phyloP scores from a whole-genome alignment of 2,329 filamentous ascomycete species.

The Dactylellina cionopaga region DNA sequence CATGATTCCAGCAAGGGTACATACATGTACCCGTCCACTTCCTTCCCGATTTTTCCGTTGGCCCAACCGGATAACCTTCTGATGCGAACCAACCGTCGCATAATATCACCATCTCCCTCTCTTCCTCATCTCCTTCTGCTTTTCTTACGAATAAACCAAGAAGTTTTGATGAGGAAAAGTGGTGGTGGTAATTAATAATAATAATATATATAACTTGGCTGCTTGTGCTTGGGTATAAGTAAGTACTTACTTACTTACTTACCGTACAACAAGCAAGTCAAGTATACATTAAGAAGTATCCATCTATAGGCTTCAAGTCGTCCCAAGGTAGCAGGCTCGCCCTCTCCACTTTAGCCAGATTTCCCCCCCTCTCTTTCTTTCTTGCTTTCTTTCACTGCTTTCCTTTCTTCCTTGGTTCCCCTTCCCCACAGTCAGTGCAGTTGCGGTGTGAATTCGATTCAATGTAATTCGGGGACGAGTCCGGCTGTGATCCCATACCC shows the following conservation, averaged over 20 bases:
- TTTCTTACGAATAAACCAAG: no score
- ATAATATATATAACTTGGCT: no score
- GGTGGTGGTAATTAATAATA: no score
- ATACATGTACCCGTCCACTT: slow-evolving; percentile 6
- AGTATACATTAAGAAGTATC: no score
- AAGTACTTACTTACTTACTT: no score
- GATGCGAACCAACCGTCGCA: background rate
- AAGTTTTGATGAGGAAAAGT: no score
- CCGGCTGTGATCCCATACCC: slow-evolving; percentile 37
- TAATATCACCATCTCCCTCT: background rate
- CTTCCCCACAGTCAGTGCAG: slow-evolving; percentile 13
- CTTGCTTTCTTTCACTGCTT: background rate
- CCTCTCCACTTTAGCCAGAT: slow-evolving; percentile 4
- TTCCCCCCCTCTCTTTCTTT: background rate
- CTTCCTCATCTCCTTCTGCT: background rate
- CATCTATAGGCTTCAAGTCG: background rate
- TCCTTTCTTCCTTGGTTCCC: background rate
- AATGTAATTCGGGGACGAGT: slow-evolving; percentile 36
- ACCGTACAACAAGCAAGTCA: no score
- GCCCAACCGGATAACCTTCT: slow-evolving; percentile 28
- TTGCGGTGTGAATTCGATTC: no score
- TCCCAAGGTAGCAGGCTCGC: background rate
- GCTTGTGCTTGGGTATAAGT: no score
- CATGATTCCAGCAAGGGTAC: slow-evolving; percentile 15
- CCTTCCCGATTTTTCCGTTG: slow-evolving; percentile 52